Base-by-base conservation (phyloP, 164 flowering plant species). In the Berberis vulgaris region DNA sequence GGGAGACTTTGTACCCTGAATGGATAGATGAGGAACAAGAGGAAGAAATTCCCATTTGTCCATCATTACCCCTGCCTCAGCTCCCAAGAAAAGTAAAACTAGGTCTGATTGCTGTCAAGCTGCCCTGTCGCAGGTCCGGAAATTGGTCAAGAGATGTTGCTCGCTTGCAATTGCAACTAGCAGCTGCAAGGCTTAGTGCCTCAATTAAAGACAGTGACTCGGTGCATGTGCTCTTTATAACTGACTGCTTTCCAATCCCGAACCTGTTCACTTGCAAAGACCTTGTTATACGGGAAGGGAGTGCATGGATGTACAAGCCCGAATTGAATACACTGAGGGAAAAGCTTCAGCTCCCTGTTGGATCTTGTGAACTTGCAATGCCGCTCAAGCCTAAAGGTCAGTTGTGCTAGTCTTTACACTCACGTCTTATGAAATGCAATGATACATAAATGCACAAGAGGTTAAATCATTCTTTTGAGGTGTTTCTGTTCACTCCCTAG, bases 11-110 rank as follows among this genome's bases (percentile, higher is more conserved):
- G 8, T 84, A 65, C 61, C 87, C 88, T 42, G 88, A 84, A 61
- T 84, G 88, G 88, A 81, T 84, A 54, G 88, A 84, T 54, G 88
- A 84, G 58, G 88, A 84, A 73, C 81, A 84, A 67, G 85, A 81
- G 45, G 72, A 71, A 13, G 85, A 78, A 59, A 76, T 83, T 4
- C 85, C 83, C 3, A 9, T 58, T 26, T 81, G 85, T 61, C 82
- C 81, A 59, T 67, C 69, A 57, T 56, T 81, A 6, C 80, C 85
- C 5, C 66, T 58, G 41, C 73, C 77, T 57, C 43, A 50, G 55
- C 56, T 63, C n/a, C 69, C 76, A 12, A 69, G 71, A 57, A 76
- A 60, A 45, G 75, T 72, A 13, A 52, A 73, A 9, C 69, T 82
- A 53, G 76, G 80, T 73, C 77, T 82, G 44, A 71, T 84, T 43